phyloP scores from a whole-genome alignment of 2,329 filamentous ascomycete species.

The Botrytis paeoniae region DNA sequence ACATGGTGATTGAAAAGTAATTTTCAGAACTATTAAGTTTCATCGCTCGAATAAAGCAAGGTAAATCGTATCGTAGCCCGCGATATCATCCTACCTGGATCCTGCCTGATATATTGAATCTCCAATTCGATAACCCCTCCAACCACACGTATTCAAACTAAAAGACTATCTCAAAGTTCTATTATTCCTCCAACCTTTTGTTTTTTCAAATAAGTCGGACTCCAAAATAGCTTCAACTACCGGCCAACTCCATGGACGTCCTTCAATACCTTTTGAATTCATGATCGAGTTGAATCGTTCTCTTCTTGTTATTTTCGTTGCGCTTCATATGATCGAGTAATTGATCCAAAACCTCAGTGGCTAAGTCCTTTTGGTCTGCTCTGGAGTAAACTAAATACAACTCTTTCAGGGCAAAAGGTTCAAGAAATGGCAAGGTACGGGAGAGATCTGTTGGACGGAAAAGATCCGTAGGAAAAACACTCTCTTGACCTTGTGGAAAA shows the following conservation, averaged over 20 bases:
- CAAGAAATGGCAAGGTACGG: background rate
- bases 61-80: background rate
- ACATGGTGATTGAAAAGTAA: background rate
- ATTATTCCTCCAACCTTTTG: background rate
- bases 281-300: no score
- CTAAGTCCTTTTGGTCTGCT: background rate
- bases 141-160: background rate
- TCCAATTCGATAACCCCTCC: background rate
- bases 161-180: background rate
- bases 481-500: no score
- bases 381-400: background rate
- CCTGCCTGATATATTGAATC: background rate
- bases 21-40: background rate
- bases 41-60: background rate
- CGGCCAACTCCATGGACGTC: background rate
- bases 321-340: no score
- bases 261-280: background rate
- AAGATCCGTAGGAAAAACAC: accelerated
- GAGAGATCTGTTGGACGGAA: accelerated
- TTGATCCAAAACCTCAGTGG: background rate
- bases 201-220: background rate
- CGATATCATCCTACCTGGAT: background rate
- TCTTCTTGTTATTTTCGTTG: no score
- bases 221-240: background rate
- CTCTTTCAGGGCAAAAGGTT: background rate